Evolutionary conservation across 2,329 filamentous ascomycete genomes (phyloP).

Genomic region (Zarea fungicola): DNA sequence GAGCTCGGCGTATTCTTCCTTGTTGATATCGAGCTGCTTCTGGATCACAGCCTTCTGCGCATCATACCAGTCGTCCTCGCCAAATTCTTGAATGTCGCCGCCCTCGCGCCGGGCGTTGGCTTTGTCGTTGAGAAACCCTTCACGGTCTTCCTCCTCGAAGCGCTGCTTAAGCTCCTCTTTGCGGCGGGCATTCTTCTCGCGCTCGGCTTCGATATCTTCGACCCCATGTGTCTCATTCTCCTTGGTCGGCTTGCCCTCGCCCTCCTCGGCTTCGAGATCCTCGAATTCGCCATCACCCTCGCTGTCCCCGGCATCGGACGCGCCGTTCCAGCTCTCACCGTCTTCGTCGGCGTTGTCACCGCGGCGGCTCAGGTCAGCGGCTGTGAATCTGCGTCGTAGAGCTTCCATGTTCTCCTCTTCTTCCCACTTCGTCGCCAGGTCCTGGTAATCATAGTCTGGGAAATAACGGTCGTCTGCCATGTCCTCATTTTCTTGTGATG

Average conservation of each 20-base stretch:
- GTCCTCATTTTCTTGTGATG: constrained; percentile 60
- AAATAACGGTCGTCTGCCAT: constrained; percentile 74
- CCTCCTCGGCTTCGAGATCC: constrained; percentile 62
- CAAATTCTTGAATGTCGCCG: constrained; percentile 71
- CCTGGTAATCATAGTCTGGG: constrained; percentile 73
- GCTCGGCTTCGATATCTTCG: constrained; percentile 73
- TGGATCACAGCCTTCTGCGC: constrained; percentile 90
- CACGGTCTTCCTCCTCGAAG: constrained; percentile 97
- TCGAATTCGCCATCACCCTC: constrained; percentile 51
- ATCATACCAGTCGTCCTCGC: constrained; percentile 98
- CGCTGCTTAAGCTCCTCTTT: constrained; percentile 93
- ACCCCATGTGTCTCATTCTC: constrained; percentile 37
- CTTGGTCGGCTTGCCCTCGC: constrained; percentile 36
- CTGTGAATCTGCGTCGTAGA: constrained; percentile 70
- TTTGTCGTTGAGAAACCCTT: constrained; percentile 90
- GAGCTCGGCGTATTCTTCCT: constrained; percentile 81
- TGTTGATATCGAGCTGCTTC: constrained; percentile 96
- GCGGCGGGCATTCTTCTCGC: constrained; percentile 80
- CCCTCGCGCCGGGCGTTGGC: constrained; percentile 67
- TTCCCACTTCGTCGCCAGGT: constrained; percentile 81
- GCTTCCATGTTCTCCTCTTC: constrained; percentile 70
- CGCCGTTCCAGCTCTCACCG: constrained; percentile 47
- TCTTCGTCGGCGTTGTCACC: constrained; percentile 35
- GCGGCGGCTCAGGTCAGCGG: constrained; percentile 47
- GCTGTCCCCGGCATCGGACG: constrained; percentile 44